These are phyloP conservation scores for Agrocybe chaxingu DNA, from an alignment of 768 basidiomycete species.

Conservation along the genomic window DNA sequence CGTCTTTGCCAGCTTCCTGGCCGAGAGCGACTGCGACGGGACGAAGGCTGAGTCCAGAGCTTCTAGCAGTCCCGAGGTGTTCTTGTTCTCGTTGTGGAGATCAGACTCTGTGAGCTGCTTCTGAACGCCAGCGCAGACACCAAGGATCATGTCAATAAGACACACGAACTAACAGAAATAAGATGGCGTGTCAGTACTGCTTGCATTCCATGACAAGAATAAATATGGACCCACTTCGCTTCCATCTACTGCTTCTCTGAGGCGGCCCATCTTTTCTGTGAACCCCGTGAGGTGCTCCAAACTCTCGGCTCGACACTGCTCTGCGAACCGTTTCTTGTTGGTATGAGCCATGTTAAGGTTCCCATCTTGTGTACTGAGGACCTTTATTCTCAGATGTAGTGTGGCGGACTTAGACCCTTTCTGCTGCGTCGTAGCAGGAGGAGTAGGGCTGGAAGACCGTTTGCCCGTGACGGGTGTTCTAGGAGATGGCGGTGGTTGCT, in stretches of 20 bases:
- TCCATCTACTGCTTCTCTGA: slow-evolving; percentile 11
- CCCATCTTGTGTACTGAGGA: slow-evolving; percentile 2
- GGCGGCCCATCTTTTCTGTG: slow-evolving; percentile 6
- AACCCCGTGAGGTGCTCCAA: slow-evolving; percentile 11
- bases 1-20: slow-evolving; percentile 14
- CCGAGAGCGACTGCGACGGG: slow-evolving; percentile 14
- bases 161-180: slow-evolving; percentile 9
- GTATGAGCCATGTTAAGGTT: slow-evolving; percentile 15
- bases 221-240: slow-evolving; percentile 7
- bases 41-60: slow-evolving; percentile 11
- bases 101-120: slow-evolving; percentile 4
- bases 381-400: too few relatives aligned
- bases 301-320: slow-evolving; percentile 14
- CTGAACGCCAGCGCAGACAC: slow-evolving; percentile 13
- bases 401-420: too few relatives aligned
- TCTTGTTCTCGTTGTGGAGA: slow-evolving; percentile 15
- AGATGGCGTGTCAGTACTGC: neutral
- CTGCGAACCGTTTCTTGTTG: slow-evolving; percentile 12
- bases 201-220: neutral
- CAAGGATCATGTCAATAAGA: slow-evolving; percentile 17
- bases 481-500: too few relatives aligned
- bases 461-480: too few relatives aligned
- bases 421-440: too few relatives aligned
- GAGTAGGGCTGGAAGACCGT: too few relatives aligned
- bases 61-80: slow-evolving; percentile 13